Base-by-base conservation (phyloP, 2,329 filamentous ascomycete species). In the Aspergillus fischeri region DNA sequence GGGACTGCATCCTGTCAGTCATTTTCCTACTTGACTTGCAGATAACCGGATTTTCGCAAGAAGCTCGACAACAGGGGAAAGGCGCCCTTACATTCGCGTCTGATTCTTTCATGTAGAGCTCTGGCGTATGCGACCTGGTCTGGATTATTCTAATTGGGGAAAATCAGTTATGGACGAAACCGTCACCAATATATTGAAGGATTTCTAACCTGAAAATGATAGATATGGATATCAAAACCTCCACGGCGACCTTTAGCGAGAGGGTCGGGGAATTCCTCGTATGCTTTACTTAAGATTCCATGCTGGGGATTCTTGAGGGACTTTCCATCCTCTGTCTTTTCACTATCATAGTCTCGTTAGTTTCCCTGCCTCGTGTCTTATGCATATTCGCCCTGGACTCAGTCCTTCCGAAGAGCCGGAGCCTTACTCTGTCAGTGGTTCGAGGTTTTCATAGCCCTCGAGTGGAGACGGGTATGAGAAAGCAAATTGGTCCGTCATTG, bases 191-290 rank as follows among this genome's bases (percentile, higher is more conserved):
- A 38, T 17, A 21, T 24, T 4, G n/a, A 8, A 24, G 29, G 9
- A 11, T 1, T 8, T 35, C 52, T 14, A 29, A 78, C 76, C 63
- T 86, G 84, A 61, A 86, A 84, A 73, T 91, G 90, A 75, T 96
- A 96, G 65, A 96, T 86, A 73, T 96, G 92, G 17, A 95, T 75
- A 70, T 96, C 92, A 63, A 96, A 96, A 10, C 86, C 92, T 41
- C 89, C 90, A 5, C 85, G 81, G 1, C 69, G 72, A 2, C 82
- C 85, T 57, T 88, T 89, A 48, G 85, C 79, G 32, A 95, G 77
- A 0, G 91, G 89, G 2, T 83, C 79, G 0, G 81, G 74, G 65
- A 96, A 96, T 38, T 77, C 74, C 17, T 84, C 80, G 68, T 96
- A 96, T 14, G 89, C 84, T 53, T 81, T 75, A 70, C 89, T 93